phyloP scores from a whole-genome alignment of 768 basidiomycete genomes.

The Lactarius pseudohatsudake region DNA sequence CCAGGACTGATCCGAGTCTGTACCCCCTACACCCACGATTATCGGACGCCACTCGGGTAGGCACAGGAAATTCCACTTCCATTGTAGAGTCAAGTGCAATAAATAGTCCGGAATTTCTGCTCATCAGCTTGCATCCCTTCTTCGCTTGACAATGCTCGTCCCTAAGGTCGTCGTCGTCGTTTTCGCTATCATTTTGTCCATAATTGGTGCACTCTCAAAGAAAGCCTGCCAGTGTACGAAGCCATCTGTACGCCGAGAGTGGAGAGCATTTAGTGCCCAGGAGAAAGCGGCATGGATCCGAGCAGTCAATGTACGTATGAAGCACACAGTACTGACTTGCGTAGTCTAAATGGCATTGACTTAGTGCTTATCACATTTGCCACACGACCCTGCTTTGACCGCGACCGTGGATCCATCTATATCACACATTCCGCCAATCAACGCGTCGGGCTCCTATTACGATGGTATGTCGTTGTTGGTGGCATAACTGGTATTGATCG shows the following conservation, averaged over 20 bases:
- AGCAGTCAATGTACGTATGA: slow-evolving; percentile 31
- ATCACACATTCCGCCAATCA: slow-evolving; percentile 27
- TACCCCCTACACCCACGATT: slow-evolving; percentile 1
- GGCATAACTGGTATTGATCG: background rate
- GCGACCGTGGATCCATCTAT: slow-evolving; percentile 18
- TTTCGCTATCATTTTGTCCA: slow-evolving; percentile 2
- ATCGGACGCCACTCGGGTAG: background rate
- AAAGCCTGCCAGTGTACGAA: slow-evolving; percentile 22
- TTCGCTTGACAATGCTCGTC: slow-evolving; percentile 4
- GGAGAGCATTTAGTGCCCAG: slow-evolving; percentile 26
- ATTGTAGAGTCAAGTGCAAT: background rate
- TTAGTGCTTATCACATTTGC: slow-evolving; percentile 28
- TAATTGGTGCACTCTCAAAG: background rate
- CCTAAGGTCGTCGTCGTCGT: background rate
- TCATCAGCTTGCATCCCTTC: background rate
- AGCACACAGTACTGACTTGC: background rate
- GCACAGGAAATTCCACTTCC: background rate
- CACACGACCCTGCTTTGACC: slow-evolving; percentile 24
- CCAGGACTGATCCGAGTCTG: background rate
- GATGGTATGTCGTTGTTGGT: slow-evolving; percentile 16
- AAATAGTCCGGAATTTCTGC: background rate
- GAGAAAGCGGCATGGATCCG: slow-evolving; percentile 32
- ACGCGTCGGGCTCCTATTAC: slow-evolving; percentile 27
- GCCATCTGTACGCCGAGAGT: slow-evolving; percentile 32
- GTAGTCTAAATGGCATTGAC: background rate